Percentiles rank a stretch among this genome's conserved stretches.
These are phyloP conservation scores for Malassezia restricta DNA, from an alignment of 1,284 basidiomycete genomes.

Conservation along the genomic window DNA sequence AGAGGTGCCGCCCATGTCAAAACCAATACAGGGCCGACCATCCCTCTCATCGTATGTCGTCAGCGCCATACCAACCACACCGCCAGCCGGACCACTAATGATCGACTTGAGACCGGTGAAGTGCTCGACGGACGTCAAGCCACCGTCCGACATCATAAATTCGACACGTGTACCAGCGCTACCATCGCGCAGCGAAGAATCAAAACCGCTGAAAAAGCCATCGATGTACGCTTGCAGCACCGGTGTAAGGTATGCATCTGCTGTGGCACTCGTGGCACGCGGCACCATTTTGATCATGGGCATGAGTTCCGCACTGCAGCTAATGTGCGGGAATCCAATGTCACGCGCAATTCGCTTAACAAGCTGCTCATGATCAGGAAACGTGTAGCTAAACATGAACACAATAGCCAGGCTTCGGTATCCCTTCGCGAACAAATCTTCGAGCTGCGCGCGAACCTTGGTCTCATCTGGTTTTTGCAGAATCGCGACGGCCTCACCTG, in stretches of 20 bases:
- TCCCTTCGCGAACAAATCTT: slow-evolving; percentile 60
- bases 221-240: slow-evolving; percentile 75
- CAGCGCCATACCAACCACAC: slow-evolving; percentile 73
- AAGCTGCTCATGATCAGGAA: slow-evolving; percentile 63
- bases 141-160: slow-evolving; percentile 52
- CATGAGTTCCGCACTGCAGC: slow-evolving; percentile 71
- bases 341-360: slow-evolving; percentile 63
- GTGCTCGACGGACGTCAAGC: slow-evolving; percentile 67
- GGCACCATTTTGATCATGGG: slow-evolving; percentile 87
- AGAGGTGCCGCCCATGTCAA: slow-evolving; percentile 58
- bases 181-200: slow-evolving; percentile 55
- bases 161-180: slow-evolving; percentile 40
- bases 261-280: slow-evolving; percentile 78
- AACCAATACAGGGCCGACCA: slow-evolving; percentile 57
- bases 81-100: slow-evolving; percentile 73
- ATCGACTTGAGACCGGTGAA: slow-evolving; percentile 82
- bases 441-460: slow-evolving; percentile 52
- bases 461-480: slow-evolving; percentile 55
- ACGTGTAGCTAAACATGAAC: slow-evolving; percentile 83
- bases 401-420: slow-evolving; percentile 75
- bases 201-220: slow-evolving; percentile 80
- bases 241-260: slow-evolving; percentile 91
- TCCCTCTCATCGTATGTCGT: slow-evolving; percentile 65
- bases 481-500: slow-evolving; percentile 81
- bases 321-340: slow-evolving; percentile 75